phyloP scores from a whole-genome alignment of 352 stramenopile genomes.

The Phytophthora citrophthora region DNA sequence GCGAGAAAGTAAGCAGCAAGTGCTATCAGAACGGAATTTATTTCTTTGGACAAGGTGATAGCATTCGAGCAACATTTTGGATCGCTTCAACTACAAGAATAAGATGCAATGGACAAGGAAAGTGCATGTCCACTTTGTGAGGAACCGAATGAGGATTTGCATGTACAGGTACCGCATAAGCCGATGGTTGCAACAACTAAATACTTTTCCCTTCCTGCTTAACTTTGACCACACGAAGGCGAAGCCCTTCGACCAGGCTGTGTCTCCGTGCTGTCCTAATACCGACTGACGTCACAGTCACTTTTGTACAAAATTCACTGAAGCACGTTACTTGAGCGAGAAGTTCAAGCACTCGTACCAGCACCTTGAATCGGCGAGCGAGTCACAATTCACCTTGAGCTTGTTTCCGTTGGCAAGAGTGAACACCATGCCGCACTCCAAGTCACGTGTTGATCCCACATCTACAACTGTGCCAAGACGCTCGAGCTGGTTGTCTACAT shows the following conservation, averaged over 20 bases:
- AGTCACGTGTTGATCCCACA: slow-evolving; percentile 63
- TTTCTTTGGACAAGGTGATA: too few species aligned
- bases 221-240: slow-evolving; percentile 14
- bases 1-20: slow-evolving; percentile 21
- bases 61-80: too few species aligned
- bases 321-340: slow-evolving; percentile 34
- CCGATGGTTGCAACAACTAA: slow-evolving; percentile 28
- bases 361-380: slow-evolving; percentile 64
- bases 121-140: background rate
- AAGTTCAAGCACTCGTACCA: slow-evolving; percentile 82
- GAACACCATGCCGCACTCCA: slow-evolving; percentile 76
- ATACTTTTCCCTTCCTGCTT: slow-evolving; percentile 30
- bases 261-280: slow-evolving; percentile 12
- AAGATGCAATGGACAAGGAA: slow-evolving; percentile 4
- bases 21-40: too few species aligned
- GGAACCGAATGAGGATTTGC: too few species aligned
- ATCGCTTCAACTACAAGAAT: slow-evolving; percentile 7
- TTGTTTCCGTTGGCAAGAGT: slow-evolving; percentile 59
- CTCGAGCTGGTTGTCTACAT: slow-evolving; percentile 82
- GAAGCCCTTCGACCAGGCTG: slow-evolving; percentile 27
- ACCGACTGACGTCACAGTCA: slow-evolving; percentile 27
- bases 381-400: slow-evolving; percentile 79
- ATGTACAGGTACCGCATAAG: too few species aligned
- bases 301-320: slow-evolving; percentile 42
- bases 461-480: slow-evolving; percentile 69